These are phyloP conservation scores for Pseudogymnoascus sp. DNA, from an alignment of 2,329 filamentous ascomycete species.

Conservation along the genomic window DNA sequence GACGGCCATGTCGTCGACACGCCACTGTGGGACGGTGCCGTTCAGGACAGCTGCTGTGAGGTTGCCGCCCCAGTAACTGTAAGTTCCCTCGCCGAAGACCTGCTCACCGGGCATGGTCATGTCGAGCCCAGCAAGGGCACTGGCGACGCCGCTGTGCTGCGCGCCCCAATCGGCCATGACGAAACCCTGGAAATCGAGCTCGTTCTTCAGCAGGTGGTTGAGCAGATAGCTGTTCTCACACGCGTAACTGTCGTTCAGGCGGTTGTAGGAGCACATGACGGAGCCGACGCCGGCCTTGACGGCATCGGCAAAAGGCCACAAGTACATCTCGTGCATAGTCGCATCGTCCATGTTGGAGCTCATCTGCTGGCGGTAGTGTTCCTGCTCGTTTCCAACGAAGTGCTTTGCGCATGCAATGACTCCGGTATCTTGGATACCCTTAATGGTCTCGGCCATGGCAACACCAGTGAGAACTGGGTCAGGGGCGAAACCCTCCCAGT, in stretches of 20 bases:
- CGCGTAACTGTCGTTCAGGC: slow-evolving; percentile 70
- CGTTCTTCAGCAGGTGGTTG: slow-evolving; percentile 69
- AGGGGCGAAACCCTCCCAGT: slow-evolving; percentile 62
- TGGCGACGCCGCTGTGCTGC: slow-evolving; percentile 60
- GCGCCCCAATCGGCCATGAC: slow-evolving; percentile 76
- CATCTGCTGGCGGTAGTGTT: slow-evolving; percentile 30
- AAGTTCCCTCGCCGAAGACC: slow-evolving; percentile 56
- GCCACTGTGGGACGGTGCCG: slow-evolving; percentile 78
- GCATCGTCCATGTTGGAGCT: slow-evolving; percentile 47
- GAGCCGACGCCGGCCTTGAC: slow-evolving; percentile 68
- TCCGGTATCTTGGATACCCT: slow-evolving; percentile 73
- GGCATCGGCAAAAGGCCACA: slow-evolving; percentile 48
- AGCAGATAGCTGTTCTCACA: slow-evolving; percentile 73
- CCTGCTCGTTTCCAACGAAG: slow-evolving; percentile 64
- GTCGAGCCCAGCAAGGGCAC: slow-evolving; percentile 66
- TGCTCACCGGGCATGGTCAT: slow-evolving; percentile 89
- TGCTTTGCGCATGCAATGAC: slow-evolving; percentile 81
- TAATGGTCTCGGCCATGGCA: slow-evolving; percentile 62
- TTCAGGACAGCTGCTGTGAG: slow-evolving; percentile 82
- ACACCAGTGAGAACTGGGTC: slow-evolving; percentile 70
- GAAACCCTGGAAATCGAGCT: slow-evolving; percentile 75
- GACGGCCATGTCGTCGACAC: slow-evolving; percentile 85
- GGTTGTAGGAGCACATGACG: slow-evolving; percentile 80
- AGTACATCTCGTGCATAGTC: slow-evolving; percentile 52
- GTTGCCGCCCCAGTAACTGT: slow-evolving; percentile 66